Evolutionary conservation across 2,329 filamentous ascomycete species (phyloP), one percentile per base, ranked within the genome.

Genomic region (Fusarium newnesense): DNA sequence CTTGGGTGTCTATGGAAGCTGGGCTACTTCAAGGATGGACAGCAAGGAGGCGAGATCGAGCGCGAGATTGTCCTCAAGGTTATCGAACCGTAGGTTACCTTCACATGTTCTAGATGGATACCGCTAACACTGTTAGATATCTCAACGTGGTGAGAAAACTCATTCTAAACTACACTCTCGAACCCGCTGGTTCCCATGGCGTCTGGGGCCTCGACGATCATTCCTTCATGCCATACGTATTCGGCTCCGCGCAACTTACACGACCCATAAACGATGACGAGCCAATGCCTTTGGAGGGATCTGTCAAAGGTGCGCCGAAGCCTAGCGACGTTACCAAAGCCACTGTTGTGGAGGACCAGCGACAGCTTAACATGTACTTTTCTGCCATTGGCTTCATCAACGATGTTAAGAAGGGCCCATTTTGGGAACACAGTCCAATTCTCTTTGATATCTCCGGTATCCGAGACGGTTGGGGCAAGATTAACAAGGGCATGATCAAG

Each of bases 161-260:
- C 15, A 98, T 99, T 76, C 86, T 94, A 57, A 96, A 92, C 5
- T 99, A 98, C 81, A 98, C 92, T 2, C 89, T 99, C 26, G 96
- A 99, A 80, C 96, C 96, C 8, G 96, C 96, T 10, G 96, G 96
- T 5, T 97, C 96, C 3, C 96, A 98, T 80, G 96, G 96, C 7
- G 96, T 99, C 26, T 99, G 96, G 96, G 96, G 96, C 26, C 87
- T 99, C n/a, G 96, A 99, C 80, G 96, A 99, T 81, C 96, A 99
- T 83, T 95, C 91, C 13, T 98, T 99, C 81, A 82, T 96, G 32
- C 93, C 96, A 0, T 99, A 98, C 81, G 94, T 99, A 64, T 95
- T 98, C 73, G 96, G 96, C 37, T 97, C 95, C 5, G 95, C 96
- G 0, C 96, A 99, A 80, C 86, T 97, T 44, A 92, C 92, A 15